phyloP scores from a whole-genome alignment of 164 flowering plant genomes.

The Magnolia sinica region DNA sequence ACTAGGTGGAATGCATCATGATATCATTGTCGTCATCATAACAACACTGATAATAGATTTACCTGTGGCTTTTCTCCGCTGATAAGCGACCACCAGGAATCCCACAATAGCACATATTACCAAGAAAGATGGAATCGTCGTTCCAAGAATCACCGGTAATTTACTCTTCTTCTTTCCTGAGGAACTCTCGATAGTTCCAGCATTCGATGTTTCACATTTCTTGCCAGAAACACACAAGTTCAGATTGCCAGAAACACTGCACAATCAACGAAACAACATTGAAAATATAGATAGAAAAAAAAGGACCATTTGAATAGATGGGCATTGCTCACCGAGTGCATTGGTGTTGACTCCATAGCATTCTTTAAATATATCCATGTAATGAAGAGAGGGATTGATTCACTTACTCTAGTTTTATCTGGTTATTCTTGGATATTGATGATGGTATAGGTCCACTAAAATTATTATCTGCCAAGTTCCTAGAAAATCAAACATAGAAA shows the following conservation, averaged over 20 bases:
- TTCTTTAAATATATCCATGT: not conserved
- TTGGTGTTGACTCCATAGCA: not conserved
- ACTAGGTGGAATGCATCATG: not conserved
- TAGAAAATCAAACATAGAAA: not conserved
- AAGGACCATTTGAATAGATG: too few species aligned
- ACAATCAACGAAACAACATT: not conserved
- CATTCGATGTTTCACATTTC: not conserved
- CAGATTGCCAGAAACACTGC: constrained; percentile 9
- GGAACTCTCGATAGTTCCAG: not conserved
- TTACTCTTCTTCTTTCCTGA: not conserved
- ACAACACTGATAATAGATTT: not conserved
- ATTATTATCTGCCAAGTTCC: constrained; percentile 30
- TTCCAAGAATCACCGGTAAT: constrained; percentile 9
- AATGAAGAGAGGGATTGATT: not conserved
- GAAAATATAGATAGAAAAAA: not conserved
- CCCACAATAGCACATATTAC: constrained; percentile 8
- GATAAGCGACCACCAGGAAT: not conserved
- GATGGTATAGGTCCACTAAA: constrained; percentile 26
- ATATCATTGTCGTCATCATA: not conserved
- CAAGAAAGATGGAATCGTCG: constrained; percentile 3
- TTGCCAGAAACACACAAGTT: not conserved
- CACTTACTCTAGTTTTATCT: constrained; percentile 23
- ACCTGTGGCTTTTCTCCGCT: constrained; percentile 9
- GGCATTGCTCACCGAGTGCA: too few species aligned
- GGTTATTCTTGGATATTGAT: constrained; percentile 16